These are phyloP conservation scores for Pelagophyceae sp. DNA, from an alignment of 352 stramenopile species.

Conservation along the genomic window DNA sequence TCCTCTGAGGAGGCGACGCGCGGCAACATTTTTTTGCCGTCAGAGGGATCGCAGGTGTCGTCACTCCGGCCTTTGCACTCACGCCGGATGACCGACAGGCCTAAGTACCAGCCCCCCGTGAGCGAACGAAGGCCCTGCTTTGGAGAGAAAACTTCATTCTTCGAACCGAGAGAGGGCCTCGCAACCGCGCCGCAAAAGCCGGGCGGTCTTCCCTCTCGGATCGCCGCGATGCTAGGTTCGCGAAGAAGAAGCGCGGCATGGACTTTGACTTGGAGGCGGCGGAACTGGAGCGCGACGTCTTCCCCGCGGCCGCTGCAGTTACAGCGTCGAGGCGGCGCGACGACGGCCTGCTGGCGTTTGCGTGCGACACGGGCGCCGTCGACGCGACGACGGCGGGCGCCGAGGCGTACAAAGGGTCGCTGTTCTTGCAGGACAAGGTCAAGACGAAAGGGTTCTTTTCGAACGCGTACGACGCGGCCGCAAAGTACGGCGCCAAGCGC, in stretches of 20 bases:
- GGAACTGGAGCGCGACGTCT: background rate
- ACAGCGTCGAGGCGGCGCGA: background rate
- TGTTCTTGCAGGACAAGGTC: background rate
- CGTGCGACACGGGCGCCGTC: background rate
- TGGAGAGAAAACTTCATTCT: no score
- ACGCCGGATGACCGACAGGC: no score
- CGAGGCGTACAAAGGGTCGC: background rate
- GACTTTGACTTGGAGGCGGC: constrained; percentile 1
- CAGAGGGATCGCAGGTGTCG: no score
- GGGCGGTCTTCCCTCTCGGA: background rate
- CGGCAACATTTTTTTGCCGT: no score
- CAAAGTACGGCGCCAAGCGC: background rate
- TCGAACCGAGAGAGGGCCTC: no score
- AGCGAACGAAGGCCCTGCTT: no score
- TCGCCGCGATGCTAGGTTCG: no score
- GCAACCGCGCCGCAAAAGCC: no score
- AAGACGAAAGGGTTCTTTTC: background rate
- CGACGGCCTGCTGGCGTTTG: background rate
- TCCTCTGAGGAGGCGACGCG: no score
- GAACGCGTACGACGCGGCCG: background rate
- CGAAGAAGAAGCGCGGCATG: background rate
- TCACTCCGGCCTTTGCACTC: no score
- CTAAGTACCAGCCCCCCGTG: no score
- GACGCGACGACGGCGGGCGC: background rate
- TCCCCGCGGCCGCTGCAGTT: background rate